Evolutionary conservation across 176 grass and related monocot species (phyloP), one percentile per base, ranked within the genome.

Genomic region (Typha latifolia): DNA sequence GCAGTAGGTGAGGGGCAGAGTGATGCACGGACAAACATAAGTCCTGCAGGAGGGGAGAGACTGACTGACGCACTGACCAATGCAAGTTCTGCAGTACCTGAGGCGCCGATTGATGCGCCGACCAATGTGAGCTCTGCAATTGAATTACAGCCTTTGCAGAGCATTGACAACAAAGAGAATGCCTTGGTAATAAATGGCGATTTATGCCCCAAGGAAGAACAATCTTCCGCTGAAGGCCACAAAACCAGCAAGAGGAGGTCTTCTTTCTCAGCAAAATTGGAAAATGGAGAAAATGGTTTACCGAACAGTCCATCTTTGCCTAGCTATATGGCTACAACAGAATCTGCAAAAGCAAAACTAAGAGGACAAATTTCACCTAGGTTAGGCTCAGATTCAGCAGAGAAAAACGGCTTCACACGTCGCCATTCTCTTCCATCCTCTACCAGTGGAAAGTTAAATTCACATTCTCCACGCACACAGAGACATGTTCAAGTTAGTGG

Each of bases 301-400:
- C 50, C 56, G n/a, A 37, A 56, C 55, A 31, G 15, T 57, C 61
- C 61, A 29, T 43, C 51, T 24, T 9, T 74, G 23, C 71, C 71
- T n/a, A 96, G 92, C 70, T 96, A 96, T 79, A 96, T 96, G 92
- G 82, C 82, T 75, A 74, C 88, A 43, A 96, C 87, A 15, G 70
- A 80, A 64, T 96, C 91, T 12, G 78, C 67, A 34, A 91, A 96
- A 68, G 88, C 87, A 13, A 96, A 96, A 67, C 57, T 96, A 23
- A 77, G 82, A 81, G 82, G 76, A 20, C 91, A 79, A 47, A 70
- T 65, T 47, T 84, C 82, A 5, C 75, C 70, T 47, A 75, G 66
- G 49, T 49, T 86, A 53, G 82, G 76, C 62, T 79, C 85, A 61
- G 91, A 96, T 81, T 78, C 74, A 12, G 82, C 50, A 34, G 91